A percentile compares a stretch with the other conserved stretches of the same genome.
phyloP scores from a whole-genome alignment of 2,329 filamentous ascomycete genomes.

The Endoconidiophora polonica region DNA sequence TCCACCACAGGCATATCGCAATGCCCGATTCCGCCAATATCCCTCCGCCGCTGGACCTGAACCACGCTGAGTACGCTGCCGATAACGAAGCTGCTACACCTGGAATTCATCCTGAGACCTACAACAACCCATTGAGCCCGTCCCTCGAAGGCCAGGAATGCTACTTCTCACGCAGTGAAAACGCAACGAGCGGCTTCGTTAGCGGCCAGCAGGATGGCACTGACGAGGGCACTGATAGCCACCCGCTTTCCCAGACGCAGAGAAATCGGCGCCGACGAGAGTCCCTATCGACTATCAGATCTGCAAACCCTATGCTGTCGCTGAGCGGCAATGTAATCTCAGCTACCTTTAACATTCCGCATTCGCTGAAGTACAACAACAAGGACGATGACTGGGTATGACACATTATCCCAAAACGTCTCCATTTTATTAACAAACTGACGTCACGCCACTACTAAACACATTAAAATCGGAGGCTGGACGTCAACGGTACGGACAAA shows the following conservation, averaged over 20 bases:
- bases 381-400: slow-evolving; percentile 45
- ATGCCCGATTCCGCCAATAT: slow-evolving; percentile 6
- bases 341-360: slow-evolving; percentile 46
- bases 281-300: slow-evolving; percentile 38
- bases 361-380: slow-evolving; percentile 37
- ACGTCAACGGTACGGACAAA: neutral
- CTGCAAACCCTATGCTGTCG: slow-evolving; percentile 37
- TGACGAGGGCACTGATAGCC: slow-evolving; percentile 4
- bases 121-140: slow-evolving; percentile 13
- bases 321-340: slow-evolving; percentile 51
- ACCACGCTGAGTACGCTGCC: slow-evolving; percentile 10
- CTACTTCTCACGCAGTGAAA: slow-evolving; percentile 17
- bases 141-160: slow-evolving; percentile 12
- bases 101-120: slow-evolving; percentile 17
- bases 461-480: neutral
- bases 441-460: neutral
- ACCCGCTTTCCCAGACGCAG: slow-evolving; percentile 10
- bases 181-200: slow-evolving; percentile 7
- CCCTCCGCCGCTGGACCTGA: slow-evolving; percentile 9
- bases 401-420: neutral
- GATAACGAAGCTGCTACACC: slow-evolving; percentile 18
- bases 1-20: neutral
- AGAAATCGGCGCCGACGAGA: slow-evolving; percentile 25
- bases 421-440: neutral
- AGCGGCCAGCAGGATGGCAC: neutral